A percentile compares a stretch with the other conserved stretches of the same genome.
These are phyloP conservation scores for Verticillium longisporum DNA, from an alignment of 2,329 filamentous ascomycete species.

Conservation along the genomic window DNA sequence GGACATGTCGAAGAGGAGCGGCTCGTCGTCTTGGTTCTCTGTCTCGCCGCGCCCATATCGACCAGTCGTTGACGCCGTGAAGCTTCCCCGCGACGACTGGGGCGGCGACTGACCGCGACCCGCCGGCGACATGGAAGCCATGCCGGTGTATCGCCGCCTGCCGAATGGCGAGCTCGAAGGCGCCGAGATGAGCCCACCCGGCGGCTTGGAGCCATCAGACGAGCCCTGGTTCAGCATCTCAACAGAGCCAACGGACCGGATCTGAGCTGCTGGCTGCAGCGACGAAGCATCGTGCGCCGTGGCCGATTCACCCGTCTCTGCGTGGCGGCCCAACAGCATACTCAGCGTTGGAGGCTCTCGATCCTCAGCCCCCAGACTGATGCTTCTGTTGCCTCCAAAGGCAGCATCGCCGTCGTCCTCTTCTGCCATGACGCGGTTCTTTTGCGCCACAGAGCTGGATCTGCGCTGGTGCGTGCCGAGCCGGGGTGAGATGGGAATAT, in stretches of 20 bases:
- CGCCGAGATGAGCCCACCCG: conserved; percentile 33
- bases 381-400: conserved; percentile 56
- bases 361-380: conserved; percentile 61
- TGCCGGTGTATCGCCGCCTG: conserved; percentile 37
- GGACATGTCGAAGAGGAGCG: conserved; percentile 65
- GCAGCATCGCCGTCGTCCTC: conserved; percentile 57
- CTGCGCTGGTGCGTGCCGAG: conserved; percentile 48
- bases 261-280: conserved; percentile 36
- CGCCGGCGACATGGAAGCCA: conserved; percentile 21
- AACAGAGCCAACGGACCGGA: conserved; percentile 28
- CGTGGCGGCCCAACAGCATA: conserved; percentile 46
- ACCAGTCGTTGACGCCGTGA: conserved; percentile 28
- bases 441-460: conserved; percentile 64
- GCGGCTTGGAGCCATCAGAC: conserved; percentile 36
- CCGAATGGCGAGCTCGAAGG: conserved; percentile 38
- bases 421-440: conserved; percentile 45
- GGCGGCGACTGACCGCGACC: conserved; percentile 35
- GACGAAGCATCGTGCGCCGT: conserved; percentile 1
- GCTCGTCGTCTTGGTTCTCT: conserved; percentile 57
- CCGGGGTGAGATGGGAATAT: conserved; percentile 66
- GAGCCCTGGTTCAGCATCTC: conserved; percentile 33
- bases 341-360: conserved; percentile 60
- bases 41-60: conserved; percentile 34
- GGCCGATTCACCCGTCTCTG: conserved; percentile 24
- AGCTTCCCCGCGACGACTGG: conserved; percentile 38